These are phyloP conservation scores for Omphalotus olearius DNA, from an alignment of 1,284 basidiomycete genomes.

Conservation along the genomic window DNA sequence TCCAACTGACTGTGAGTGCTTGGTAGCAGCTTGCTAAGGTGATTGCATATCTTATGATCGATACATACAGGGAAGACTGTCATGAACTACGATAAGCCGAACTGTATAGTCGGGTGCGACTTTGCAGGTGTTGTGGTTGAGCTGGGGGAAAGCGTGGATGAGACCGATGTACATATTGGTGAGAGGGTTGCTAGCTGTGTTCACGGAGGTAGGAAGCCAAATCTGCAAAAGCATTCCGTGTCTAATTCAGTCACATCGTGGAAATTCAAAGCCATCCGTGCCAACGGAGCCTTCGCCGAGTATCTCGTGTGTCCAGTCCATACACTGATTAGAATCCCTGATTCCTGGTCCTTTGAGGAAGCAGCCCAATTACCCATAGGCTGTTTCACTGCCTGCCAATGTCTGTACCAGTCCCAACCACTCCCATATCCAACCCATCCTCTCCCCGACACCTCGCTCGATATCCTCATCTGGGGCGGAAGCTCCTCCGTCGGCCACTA, in stretches of 20 bases:
- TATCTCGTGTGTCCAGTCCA: conserved; percentile 24
- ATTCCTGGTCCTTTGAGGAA: conserved; percentile 25
- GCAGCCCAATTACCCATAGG: conserved; percentile 27
- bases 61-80: conserved; percentile 7
- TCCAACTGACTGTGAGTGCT: conserved; percentile 25
- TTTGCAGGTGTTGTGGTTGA: conserved; percentile 26
- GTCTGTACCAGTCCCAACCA: conserved; percentile 24
- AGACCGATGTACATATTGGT: conserved; percentile 19
- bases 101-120: conserved; percentile 15
- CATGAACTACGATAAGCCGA: background rate
- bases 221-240: background rate
- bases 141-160: conserved; percentile 23
- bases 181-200: conserved; percentile 26
- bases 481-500: conserved; percentile 32
- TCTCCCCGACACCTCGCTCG: conserved; percentile 9
- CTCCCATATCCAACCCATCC: conserved; percentile 19
- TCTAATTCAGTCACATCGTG: background rate
- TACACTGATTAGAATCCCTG: conserved; percentile 24
- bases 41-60: background rate
- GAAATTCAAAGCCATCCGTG: conserved; percentile 4
- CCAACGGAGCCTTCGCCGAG: conserved; percentile 29
- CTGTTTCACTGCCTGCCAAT: conserved; percentile 17
- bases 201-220: conserved; percentile 21
- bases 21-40: background rate
- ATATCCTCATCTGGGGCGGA: conserved; percentile 32